A percentile compares a stretch with the other conserved stretches of the same genome.
Conservation (phyloP, 176 grass and related monocot species). For the Lolium perenne region DNA sequence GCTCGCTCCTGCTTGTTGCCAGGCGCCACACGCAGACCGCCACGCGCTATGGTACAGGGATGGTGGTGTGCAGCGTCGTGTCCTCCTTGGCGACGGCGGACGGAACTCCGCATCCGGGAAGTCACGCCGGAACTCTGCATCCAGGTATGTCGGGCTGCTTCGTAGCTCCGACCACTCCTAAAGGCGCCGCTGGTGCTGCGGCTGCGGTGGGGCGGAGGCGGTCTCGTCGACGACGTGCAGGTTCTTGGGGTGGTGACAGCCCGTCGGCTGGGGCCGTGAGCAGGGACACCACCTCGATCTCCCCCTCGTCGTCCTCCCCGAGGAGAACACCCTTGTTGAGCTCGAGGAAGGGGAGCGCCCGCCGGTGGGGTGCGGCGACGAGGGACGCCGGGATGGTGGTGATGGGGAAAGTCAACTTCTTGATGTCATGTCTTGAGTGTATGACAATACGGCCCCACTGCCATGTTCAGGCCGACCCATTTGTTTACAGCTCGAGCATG, state of each 20-base stretch:
- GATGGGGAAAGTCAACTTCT: not conserved
- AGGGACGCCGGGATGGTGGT: slow-evolving; percentile 32
- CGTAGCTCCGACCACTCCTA: slow-evolving; percentile 67
- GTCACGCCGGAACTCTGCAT: slow-evolving; percentile 55
- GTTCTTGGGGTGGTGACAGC: not conserved
- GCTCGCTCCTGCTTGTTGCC: slow-evolving; percentile 25
- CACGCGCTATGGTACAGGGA: slow-evolving; percentile 62
- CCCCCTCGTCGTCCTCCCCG: not conserved
- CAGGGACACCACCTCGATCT: not conserved
- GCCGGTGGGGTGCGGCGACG: slow-evolving; percentile 1
- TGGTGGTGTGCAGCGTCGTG: slow-evolving; percentile 62
- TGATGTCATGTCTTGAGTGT: not conserved
- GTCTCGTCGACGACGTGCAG: not conserved
- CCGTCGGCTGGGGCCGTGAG: not conserved
- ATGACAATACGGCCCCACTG: too few relatives aligned
- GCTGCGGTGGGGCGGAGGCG: not conserved
- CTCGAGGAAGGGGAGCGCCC: slow-evolving; percentile 43
- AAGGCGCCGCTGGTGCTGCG: slow-evolving; percentile 45
- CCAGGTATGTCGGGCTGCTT: slow-evolving; percentile 52
- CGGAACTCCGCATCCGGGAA: slow-evolving; percentile 61
- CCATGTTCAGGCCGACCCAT: too few relatives aligned
- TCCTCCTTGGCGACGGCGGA: slow-evolving; percentile 71
- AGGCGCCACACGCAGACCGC: slow-evolving; percentile 69
- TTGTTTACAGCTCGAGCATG: too few relatives aligned
- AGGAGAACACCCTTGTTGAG: slow-evolving; percentile 1